Conservation (phyloP, 148 eudicot species). For the Salicornia ramosissima region DNA sequence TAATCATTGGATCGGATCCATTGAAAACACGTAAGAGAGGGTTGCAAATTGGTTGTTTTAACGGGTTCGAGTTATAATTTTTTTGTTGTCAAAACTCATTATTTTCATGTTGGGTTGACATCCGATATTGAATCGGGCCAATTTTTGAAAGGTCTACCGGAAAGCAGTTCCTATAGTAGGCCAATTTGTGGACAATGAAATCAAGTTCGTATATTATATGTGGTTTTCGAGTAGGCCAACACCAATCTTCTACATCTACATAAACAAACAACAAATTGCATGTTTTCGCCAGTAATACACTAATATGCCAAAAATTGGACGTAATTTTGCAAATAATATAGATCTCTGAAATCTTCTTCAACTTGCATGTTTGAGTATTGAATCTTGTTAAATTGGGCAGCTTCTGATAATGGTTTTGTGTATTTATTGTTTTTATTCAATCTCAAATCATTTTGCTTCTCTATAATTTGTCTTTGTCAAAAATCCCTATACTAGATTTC, state of each 20-base stretch:
- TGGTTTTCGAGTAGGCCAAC: conserved; percentile 24
- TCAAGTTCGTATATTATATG: conserved; percentile 9
- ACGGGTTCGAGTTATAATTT: no score
- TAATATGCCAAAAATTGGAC: conserved; percentile 22
- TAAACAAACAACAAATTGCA: conserved; percentile 21
- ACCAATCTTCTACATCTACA: background rate
- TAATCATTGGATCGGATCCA: no score
- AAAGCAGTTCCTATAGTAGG: no score
- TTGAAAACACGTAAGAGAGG: no score
- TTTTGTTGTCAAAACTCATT: no score
- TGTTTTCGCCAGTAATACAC: conserved; percentile 11
- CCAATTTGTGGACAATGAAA: background rate
- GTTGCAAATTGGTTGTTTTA: no score
- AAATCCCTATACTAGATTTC: no score
- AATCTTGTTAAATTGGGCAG: conserved; percentile 10
- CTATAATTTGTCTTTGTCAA: no score
- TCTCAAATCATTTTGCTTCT: no score
- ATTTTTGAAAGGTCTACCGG: no score
- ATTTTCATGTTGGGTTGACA: no score
- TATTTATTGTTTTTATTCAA: background rate
- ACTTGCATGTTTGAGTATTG: conserved; percentile 22
- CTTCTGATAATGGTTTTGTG: background rate
- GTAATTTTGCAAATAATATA: conserved; percentile 11
- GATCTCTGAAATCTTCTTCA: conserved; percentile 13
- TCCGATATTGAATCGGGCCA: no score